phyloP scores from a whole-genome alignment of 208 protist genomes.

The Leishmania guyanensis region DNA sequence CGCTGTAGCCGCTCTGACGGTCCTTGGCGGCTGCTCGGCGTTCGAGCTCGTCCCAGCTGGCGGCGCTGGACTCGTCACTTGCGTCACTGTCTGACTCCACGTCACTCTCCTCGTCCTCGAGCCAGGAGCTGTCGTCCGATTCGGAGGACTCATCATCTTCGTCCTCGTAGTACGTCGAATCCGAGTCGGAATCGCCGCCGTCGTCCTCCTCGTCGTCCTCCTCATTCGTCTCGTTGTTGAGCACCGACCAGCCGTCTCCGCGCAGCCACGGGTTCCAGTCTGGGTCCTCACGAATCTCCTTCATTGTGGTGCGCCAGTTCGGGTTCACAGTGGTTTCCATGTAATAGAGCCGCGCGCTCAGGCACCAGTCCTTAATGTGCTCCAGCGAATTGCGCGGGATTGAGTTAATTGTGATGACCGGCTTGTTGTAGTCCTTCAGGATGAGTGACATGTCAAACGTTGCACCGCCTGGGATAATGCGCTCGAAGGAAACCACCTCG shows the following conservation, averaged over 20 bases:
- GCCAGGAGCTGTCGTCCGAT: constrained; percentile 68
- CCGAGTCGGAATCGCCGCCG: constrained; percentile 67
- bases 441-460: constrained; percentile 98
- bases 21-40: constrained; percentile 79
- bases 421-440: constrained; percentile 96
- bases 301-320: constrained; percentile 77
- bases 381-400: constrained; percentile 63
- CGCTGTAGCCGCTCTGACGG: constrained; percentile 52
- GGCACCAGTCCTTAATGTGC: constrained; percentile 83
- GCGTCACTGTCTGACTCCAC: constrained; percentile 45
- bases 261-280: constrained; percentile 86
- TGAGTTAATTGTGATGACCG: constrained; percentile 64
- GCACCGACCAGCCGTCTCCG: constrained; percentile 65
- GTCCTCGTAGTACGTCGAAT: constrained; percentile 84
- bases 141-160: constrained; percentile 73
- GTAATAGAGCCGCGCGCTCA: constrained; percentile 80
- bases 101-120: constrained; percentile 81
- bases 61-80: constrained; percentile 56
- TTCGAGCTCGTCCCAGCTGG: constrained; percentile 88
- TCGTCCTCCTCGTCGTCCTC: constrained; percentile 88
- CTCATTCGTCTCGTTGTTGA: constrained; percentile 77
- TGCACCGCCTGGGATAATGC: constrained; percentile 80
- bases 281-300: constrained; percentile 86
- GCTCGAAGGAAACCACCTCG: constrained; percentile 95
- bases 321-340: constrained; percentile 82